A percentile compares a stretch with the other conserved stretches of the same genome.
These are phyloP conservation scores for Trichoderma polysporum DNA, from an alignment of 2,329 filamentous ascomycete species.

Conservation along the genomic window DNA sequence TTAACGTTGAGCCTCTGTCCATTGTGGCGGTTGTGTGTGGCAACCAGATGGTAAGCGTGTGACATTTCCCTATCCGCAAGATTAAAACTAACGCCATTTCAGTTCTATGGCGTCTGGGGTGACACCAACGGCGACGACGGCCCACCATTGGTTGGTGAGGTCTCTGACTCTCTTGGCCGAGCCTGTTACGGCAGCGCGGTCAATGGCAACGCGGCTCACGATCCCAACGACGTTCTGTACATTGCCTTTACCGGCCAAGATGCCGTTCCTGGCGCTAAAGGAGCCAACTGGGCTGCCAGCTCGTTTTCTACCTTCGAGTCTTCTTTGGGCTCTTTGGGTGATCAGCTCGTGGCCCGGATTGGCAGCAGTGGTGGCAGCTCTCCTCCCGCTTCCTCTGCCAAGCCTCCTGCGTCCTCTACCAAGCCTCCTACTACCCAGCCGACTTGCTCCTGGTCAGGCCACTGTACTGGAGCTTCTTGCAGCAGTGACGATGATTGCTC, in stretches of 20 bases:
- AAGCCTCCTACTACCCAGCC: neutral
- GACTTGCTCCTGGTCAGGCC: conserved; percentile 14
- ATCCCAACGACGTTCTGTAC: conserved; percentile 55
- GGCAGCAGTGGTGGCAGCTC: neutral
- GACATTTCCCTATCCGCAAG: too few species aligned
- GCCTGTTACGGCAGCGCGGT: conserved; percentile 52
- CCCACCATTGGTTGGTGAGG: conserved; percentile 49
- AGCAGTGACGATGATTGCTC: conserved; percentile 15
- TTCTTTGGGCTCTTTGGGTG: conserved; percentile 46
- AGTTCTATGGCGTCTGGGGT: conserved; percentile 58
- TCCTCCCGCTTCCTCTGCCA: neutral
- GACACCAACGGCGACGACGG: conserved; percentile 55
- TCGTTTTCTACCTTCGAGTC: conserved; percentile 43
- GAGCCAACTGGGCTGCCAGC: conserved; percentile 52
- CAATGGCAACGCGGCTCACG: conserved; percentile 44
- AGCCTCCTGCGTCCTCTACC: neutral
- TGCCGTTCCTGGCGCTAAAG: conserved; percentile 52
- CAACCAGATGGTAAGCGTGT: conserved; percentile 40
- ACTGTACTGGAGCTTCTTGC: conserved; percentile 16
- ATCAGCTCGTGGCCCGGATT: conserved; percentile 44
- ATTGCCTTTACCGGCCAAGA: conserved; percentile 55
- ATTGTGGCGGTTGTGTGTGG: conserved; percentile 57
- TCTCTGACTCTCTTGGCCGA: conserved; percentile 52
- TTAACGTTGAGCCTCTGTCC: conserved; percentile 49
- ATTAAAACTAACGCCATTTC: neutral